Conservation (phyloP, 805 yeast genomes). For the Suhomyces kilbournensis region DNA sequence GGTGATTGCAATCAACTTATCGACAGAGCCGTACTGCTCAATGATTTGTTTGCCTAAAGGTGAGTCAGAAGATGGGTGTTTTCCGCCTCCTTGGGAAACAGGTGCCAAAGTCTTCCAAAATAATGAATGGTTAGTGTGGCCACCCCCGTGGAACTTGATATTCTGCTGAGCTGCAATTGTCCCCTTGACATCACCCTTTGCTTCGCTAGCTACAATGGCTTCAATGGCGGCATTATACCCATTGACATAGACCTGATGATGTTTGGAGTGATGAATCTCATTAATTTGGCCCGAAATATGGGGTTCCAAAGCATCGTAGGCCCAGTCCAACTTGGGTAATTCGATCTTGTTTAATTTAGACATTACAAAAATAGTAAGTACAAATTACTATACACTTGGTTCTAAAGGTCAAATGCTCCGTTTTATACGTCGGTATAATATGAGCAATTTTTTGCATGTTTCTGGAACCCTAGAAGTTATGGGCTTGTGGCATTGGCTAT, state of each 20-base stretch:
- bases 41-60: constrained; percentile 37
- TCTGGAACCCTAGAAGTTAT: constrained; percentile 6
- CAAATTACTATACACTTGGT: not conserved
- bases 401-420: not conserved
- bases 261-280: constrained; percentile 48
- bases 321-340: constrained; percentile 46
- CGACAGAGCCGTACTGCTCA: constrained; percentile 46
- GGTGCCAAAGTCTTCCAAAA: constrained; percentile 53
- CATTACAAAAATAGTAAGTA: too few relatives aligned
- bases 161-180: constrained; percentile 43
- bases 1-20: constrained; percentile 39
- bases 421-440: not conserved
- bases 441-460: not conserved
- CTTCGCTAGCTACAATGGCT: constrained; percentile 33
- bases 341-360: constrained; percentile 7
- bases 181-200: constrained; percentile 38
- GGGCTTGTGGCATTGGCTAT: not conserved
- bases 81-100: constrained; percentile 38
- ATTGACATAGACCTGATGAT: constrained; percentile 49
- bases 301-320: constrained; percentile 47
- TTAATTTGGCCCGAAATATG: constrained; percentile 45
- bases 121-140: constrained; percentile 48
- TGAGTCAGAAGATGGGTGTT: constrained; percentile 21
- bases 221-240: constrained; percentile 47
- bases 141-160: constrained; percentile 52